Conservation (phyloP, 352 stramenopile species). For the Phytopythium litorale region DNA sequence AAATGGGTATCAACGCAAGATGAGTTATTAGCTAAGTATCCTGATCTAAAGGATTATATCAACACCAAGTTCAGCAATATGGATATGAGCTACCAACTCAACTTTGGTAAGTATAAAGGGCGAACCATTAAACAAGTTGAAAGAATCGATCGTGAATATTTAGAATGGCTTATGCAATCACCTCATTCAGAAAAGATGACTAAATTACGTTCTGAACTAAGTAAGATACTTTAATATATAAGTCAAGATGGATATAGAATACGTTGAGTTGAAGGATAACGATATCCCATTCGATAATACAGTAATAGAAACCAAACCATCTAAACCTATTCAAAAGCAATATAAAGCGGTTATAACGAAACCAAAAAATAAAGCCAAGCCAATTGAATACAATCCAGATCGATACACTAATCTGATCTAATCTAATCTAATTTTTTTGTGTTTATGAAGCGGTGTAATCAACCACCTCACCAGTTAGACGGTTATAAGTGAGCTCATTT, state of each 20-base stretch:
- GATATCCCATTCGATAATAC: not conserved
- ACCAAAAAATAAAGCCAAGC: not conserved
- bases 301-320: not conserved
- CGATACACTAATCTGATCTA: not conserved
- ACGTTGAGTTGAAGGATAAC: not conserved
- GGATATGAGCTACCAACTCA: not conserved
- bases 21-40: too few species aligned
- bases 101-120: not conserved
- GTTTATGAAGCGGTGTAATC: constrained; percentile 2
- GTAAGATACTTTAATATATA: constrained; percentile 5
- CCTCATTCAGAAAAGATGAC: not conserved
- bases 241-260: not conserved
- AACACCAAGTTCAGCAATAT: not conserved
- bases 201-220: not conserved
- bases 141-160: not conserved
- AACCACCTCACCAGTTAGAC: constrained; percentile 14
- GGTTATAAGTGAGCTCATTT: constrained; percentile 5
- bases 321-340: not conserved
- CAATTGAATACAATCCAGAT: not conserved
- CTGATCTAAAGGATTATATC: not conserved
- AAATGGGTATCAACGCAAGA: too few species aligned
- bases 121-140: not conserved
- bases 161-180: not conserved
- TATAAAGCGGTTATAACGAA: not conserved
- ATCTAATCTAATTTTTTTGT: constrained; percentile 5